Evolutionary conservation across 495 filamentous ascomycete species (phyloP).

Genomic region (Sabuloglossum arenarium): DNA sequence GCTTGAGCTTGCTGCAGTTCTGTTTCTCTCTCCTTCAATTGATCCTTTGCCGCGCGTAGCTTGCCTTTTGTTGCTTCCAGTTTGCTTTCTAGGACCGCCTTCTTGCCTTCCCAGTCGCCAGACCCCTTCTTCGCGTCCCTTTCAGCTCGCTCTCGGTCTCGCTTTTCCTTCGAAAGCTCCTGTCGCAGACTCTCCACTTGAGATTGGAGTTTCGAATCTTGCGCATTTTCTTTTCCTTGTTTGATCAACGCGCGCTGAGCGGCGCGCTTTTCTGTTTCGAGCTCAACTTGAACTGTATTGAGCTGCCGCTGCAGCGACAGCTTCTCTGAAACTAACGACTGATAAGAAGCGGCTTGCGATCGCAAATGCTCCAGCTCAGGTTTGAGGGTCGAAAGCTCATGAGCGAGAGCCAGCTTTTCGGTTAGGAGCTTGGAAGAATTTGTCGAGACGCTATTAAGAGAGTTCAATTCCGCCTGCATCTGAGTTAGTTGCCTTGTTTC

Average conservation of each 20-base stretch:
- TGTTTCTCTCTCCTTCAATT: slow-evolving; percentile 37
- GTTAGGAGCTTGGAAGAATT: slow-evolving; percentile 49
- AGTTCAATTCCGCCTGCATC: slow-evolving; percentile 42
- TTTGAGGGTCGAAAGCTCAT: slow-evolving; percentile 47
- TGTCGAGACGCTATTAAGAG: slow-evolving; percentile 36
- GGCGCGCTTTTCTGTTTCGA: slow-evolving; percentile 56
- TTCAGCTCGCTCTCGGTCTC: slow-evolving; percentile 15
- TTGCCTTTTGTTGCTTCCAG: slow-evolving; percentile 47
- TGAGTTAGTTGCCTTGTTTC: not conserved
- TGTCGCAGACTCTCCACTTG: slow-evolving; percentile 27
- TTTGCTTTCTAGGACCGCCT: slow-evolving; percentile 39
- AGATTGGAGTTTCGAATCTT: slow-evolving; percentile 18
- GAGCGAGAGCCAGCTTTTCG: slow-evolving; percentile 53
- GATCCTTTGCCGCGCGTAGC: slow-evolving; percentile 40
- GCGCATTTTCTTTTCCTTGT: slow-evolving; percentile 14
- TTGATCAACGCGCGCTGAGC: slow-evolving; percentile 30
- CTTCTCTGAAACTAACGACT: slow-evolving; percentile 50
- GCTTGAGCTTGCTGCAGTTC: slow-evolving; percentile 24
- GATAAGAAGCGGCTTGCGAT: slow-evolving; percentile 42
- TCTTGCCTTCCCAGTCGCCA: slow-evolving; percentile 30
- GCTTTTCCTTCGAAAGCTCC: slow-evolving; percentile 30
- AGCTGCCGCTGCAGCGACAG: slow-evolving; percentile 53
- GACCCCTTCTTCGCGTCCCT: slow-evolving; percentile 20
- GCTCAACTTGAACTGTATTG: slow-evolving; percentile 51
- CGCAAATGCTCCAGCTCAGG: slow-evolving; percentile 62